Evolutionary conservation across 2,329 filamentous ascomycete genomes (phyloP).

Genomic region (Colletotrichum camelliae): DNA sequence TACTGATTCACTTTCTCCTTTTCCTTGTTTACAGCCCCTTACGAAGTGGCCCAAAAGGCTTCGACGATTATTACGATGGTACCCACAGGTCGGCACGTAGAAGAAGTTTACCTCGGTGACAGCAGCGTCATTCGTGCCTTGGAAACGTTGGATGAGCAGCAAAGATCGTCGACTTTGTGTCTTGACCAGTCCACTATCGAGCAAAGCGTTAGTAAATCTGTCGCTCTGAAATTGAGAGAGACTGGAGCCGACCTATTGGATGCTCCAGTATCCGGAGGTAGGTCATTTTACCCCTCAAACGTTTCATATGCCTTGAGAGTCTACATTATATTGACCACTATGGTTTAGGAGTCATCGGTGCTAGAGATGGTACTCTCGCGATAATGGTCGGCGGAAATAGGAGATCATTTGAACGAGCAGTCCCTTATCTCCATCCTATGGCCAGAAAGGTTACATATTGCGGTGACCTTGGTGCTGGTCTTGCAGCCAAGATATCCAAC

Average conservation of each 20-base stretch:
- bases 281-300: not conserved
- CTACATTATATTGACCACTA: not conserved
- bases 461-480: not conserved
- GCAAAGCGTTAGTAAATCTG: not conserved
- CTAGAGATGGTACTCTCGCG: not conserved
- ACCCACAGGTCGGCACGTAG: not conserved
- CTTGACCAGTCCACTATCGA: not conserved
- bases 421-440: not conserved
- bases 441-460: not conserved
- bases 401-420: not conserved
- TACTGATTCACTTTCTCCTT: not conserved
- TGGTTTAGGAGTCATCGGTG: not conserved
- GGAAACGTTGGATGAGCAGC: not conserved
- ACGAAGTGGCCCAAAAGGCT: not conserved
- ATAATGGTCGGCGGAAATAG: not conserved
- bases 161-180: not conserved
- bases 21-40: not conserved
- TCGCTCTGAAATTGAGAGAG: not conserved
- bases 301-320: accelerated
- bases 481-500: not conserved
- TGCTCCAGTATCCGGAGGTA: not conserved
- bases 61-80: not conserved
- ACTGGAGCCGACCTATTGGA: not conserved
- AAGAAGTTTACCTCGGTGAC: not conserved
- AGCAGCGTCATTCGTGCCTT: not conserved